Percentiles rank a stretch among this genome's conserved stretches.
phyloP scores from a whole-genome alignment of 2,329 filamentous ascomycete species.

The Lecanicillium sp. region DNA sequence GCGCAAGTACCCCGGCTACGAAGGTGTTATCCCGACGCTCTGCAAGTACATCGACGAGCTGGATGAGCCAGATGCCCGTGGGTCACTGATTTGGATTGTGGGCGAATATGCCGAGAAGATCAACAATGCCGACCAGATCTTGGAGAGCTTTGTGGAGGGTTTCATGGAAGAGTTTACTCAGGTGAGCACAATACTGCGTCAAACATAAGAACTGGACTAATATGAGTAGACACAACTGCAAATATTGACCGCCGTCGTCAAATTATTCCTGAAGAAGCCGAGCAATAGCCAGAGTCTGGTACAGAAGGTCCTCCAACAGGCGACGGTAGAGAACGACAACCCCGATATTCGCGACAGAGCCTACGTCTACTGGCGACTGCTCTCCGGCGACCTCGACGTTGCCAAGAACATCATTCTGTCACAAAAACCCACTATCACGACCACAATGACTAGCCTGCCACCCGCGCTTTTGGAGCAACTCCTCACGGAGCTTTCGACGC shows the following conservation, averaged over 20 bases:
- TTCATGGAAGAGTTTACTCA: slow-evolving; percentile 97
- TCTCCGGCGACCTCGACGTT: slow-evolving; percentile 85
- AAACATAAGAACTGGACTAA: neutral
- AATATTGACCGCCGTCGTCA: slow-evolving; percentile 94
- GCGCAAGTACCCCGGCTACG: slow-evolving; percentile 94
- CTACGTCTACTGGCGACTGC: slow-evolving; percentile 95
- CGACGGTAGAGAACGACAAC: slow-evolving; percentile 93
- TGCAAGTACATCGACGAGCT: slow-evolving; percentile 96
- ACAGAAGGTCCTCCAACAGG: slow-evolving; percentile 87
- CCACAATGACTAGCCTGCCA: slow-evolving; percentile 87
- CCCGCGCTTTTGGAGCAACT: slow-evolving; percentile 79
- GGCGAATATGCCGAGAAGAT: slow-evolving; percentile 99
- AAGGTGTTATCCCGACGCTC: slow-evolving; percentile 93
- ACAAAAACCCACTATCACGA: slow-evolving; percentile 87
- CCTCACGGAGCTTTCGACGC: slow-evolving; percentile 84
- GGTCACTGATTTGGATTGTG: slow-evolving; percentile 95
- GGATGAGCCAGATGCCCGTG: slow-evolving; percentile 87
- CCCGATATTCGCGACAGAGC: slow-evolving; percentile 95
- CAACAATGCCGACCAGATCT: slow-evolving; percentile 92
- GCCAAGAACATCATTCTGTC: slow-evolving; percentile 93
- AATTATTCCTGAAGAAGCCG: slow-evolving; percentile 95
- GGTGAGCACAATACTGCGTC: slow-evolving; percentile 43
- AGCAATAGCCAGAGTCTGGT: slow-evolving; percentile 86
- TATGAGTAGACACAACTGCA: slow-evolving; percentile 78
- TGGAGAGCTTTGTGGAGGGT: slow-evolving; percentile 83